Evolutionary conservation across 768 basidiomycete species (phyloP).

Genomic region (Xerocomellus chrysenteron): DNA sequence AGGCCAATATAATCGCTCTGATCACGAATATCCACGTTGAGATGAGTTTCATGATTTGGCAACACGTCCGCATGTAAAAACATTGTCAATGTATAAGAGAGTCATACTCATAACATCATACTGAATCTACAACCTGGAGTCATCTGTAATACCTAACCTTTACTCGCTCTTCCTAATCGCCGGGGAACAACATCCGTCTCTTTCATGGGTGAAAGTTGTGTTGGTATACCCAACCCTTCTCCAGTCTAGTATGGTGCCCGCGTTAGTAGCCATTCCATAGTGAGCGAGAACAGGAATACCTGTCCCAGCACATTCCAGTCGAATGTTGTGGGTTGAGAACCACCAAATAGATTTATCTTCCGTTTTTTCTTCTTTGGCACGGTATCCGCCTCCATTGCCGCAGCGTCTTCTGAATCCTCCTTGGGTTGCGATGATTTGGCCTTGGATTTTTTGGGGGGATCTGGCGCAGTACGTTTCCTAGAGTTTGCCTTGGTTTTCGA

Average conservation of each 20-base stretch:
- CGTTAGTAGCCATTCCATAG: not conserved
- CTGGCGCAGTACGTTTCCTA: constrained; percentile 21
- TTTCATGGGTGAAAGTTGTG: constrained; percentile 64
- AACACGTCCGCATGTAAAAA: constrained; percentile 37
- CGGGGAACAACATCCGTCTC: constrained; percentile 49
- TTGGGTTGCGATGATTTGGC: constrained; percentile 12
- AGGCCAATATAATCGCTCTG: constrained; percentile 83
- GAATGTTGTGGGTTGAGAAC: constrained; percentile 40
- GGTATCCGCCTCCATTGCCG: constrained; percentile 21
- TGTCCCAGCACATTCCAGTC: constrained; percentile 45
- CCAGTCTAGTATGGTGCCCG: constrained; percentile 24
- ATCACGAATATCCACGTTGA: constrained; percentile 67
- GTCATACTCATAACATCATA: not conserved
- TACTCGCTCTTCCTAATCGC: constrained; percentile 34
- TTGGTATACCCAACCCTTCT: constrained; percentile 60
- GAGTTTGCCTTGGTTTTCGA: constrained; percentile 17
- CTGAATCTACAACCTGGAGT: not conserved
- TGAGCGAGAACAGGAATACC: constrained; percentile 28
- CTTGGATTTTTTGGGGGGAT: constrained; percentile 23
- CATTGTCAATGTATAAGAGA: not conserved
- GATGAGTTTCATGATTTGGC: constrained; percentile 88
- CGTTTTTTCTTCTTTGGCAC: constrained; percentile 65
- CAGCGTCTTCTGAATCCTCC: constrained; percentile 17
- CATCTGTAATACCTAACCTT: constrained; percentile 13
- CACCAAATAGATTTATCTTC: constrained; percentile 62